Base-by-base conservation (phyloP, 352 stramenopile genomes). In the Phytopythium sindhum region DNA sequence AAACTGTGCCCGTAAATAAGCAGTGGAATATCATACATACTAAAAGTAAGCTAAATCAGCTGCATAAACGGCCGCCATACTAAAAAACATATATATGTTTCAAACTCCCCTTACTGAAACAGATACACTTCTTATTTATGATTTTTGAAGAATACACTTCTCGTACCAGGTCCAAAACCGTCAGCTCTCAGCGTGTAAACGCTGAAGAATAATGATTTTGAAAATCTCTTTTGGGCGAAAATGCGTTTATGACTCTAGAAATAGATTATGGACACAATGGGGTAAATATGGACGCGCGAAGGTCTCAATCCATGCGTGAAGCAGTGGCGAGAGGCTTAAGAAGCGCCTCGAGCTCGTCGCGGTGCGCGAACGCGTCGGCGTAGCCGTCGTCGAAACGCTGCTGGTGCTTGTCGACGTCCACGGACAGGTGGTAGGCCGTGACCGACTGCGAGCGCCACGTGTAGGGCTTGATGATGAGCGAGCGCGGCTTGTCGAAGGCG, bases 381-480 rank as follows among this genome's bases (percentile, higher is more conserved):
- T 88, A 90, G 57, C 79, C 81, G 47, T 77, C 73, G 47, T 85
- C 77, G 56, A 89, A 90, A 52, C 70, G 74, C 35, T 77, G 58
- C 57, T 89, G 71, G 63, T 89, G 81, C 44, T 63, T 78, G 19
- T 35, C 63, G 17, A 89, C 52, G 57, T 88, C 67, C 10, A 89
- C 77, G 23, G 77, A 82, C 51, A 90, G 67, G 66, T 90, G 81
- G 64, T 83, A 90, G 24, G 79, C 59, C 11, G 66, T 64, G 12
- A 89, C 31, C 51, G 75, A 65, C 41, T 85, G 79, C 17, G 74
- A 76, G 48, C 79, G 77, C 79, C 79, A 90, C 54, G 72, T 86
- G 77, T 78, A 90, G 21, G 81, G 81, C 57, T 78, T 83, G 23
- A 90, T 74, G 35, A 90, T 69, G 53, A 89, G 69, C 21, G 72